Evolutionary conservation across 306 rosid species (phyloP).

Genomic region (Quercus parvula): DNA sequence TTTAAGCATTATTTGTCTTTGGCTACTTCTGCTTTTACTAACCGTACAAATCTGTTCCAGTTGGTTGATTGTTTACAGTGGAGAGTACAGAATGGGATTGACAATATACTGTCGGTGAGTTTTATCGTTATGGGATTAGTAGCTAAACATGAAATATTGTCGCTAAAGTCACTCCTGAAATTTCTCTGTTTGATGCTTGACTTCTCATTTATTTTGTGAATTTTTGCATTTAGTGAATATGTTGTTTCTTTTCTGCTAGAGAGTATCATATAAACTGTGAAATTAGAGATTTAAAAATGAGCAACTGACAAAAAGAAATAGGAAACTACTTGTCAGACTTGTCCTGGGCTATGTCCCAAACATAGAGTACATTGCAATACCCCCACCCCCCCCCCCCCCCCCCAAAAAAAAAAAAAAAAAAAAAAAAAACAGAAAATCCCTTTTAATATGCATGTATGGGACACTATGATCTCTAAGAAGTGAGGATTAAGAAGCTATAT

Average conservation of each 20-base stretch:
- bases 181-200: background rate
- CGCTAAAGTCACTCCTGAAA: background rate
- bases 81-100: constrained; percentile 84
- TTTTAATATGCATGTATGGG: too few relatives aligned
- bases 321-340: background rate
- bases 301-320: background rate
- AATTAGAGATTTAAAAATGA: background rate
- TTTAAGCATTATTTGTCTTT: constrained; percentile 14
- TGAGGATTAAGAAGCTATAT: background rate
- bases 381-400: too few relatives aligned
- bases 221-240: background rate
- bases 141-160: background rate
- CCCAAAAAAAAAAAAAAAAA: too few relatives aligned
- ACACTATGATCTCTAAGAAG: too few relatives aligned
- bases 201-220: background rate
- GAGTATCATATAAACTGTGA: background rate
- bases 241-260: background rate
- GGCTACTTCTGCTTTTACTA: constrained; percentile 27
- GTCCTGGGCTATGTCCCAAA: background rate
- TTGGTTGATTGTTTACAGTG: constrained; percentile 81
- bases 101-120: constrained; percentile 77
- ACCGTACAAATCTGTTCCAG: constrained; percentile 42
- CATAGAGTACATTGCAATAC: background rate
- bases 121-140: background rate
- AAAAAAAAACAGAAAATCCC: too few relatives aligned